Conservation (phyloP, 2,329 filamentous ascomycete species). For the Rhynchosporium agropyri region DNA sequence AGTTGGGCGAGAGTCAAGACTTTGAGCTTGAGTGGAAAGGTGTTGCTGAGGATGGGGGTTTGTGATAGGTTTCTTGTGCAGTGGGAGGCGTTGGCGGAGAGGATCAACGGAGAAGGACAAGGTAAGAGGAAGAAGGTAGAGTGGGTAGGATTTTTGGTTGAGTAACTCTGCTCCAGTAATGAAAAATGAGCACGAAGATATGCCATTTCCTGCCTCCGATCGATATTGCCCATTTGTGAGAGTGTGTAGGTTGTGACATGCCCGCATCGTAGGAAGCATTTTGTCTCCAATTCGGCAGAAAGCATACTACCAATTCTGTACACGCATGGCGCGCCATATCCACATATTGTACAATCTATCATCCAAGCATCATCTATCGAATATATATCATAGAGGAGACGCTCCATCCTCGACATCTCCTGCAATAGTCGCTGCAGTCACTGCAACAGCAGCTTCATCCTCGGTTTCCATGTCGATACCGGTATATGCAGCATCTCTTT, state of each 20-base stretch:
- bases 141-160: constrained; percentile 42
- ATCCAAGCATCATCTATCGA: constrained; percentile 17
- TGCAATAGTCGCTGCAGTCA: background rate
- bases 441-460: constrained; percentile 28
- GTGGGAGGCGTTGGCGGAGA: constrained; percentile 57
- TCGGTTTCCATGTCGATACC: constrained; percentile 43
- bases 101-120: constrained; percentile 33
- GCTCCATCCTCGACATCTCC: constrained; percentile 8
- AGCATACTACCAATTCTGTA: background rate
- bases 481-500: constrained; percentile 49
- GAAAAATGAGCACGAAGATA: background rate
- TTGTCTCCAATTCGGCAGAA: too few relatives aligned
- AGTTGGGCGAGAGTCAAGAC: constrained; percentile 85
- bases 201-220: background rate
- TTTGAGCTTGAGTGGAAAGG: constrained; percentile 80
- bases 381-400: constrained; percentile 9
- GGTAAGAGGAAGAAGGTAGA: constrained; percentile 33
- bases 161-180: constrained; percentile 1
- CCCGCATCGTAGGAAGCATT: too few relatives aligned
- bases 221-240: too few relatives aligned
- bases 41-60: constrained; percentile 65
- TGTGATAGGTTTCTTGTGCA: constrained; percentile 84
- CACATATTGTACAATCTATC: constrained; percentile 20
- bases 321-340: constrained; percentile 1
- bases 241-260: too few relatives aligned